Percentiles rank a stretch among this genome's conserved stretches.
These are phyloP conservation scores for Pythium grandisporangium DNA, from an alignment of 352 stramenopile species.

Conservation along the genomic window DNA sequence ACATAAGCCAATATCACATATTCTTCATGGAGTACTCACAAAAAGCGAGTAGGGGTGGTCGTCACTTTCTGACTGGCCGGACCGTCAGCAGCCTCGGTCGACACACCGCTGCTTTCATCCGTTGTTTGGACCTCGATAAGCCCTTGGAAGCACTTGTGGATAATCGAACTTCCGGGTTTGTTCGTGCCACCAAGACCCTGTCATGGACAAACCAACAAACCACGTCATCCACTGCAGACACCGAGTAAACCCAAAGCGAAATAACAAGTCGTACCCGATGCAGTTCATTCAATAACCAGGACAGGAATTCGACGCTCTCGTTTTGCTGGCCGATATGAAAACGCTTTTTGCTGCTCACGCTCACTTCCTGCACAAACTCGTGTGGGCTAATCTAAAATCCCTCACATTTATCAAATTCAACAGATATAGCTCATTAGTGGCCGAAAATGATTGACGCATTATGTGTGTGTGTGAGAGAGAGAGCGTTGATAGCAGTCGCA, in stretches of 20 bases:
- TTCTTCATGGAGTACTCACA: too few species aligned
- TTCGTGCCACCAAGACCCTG: constrained; percentile 75
- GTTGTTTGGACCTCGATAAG: constrained; percentile 89
- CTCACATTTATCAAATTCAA: neutral
- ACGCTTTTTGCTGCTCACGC: constrained; percentile 92
- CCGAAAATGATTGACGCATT: too few species aligned
- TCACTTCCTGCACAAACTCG: constrained; percentile 95
- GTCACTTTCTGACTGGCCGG: too few species aligned
- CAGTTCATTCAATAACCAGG: constrained; percentile 94
- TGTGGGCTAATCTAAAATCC: constrained; percentile 87
- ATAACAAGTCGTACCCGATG: constrained; percentile 55
- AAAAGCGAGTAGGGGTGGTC: too few species aligned
- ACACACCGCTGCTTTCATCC: constrained; percentile 35
- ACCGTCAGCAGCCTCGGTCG: constrained; percentile 19
- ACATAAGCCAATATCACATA: too few species aligned
- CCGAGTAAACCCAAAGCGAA: constrained; percentile 3
- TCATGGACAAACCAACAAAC: neutral
- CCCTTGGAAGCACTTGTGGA: constrained; percentile 96
- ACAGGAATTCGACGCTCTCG: constrained; percentile 95
- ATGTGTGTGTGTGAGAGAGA: too few species aligned
- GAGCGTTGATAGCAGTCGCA: too few species aligned
- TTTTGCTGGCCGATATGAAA: constrained; percentile 93
- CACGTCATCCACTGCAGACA: too few species aligned
- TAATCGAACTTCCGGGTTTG: constrained; percentile 87
- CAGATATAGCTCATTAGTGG: neutral